Evolutionary conservation across 257 asterid species (phyloP).

Genomic region (Nicotiana tomentosiformis): DNA sequence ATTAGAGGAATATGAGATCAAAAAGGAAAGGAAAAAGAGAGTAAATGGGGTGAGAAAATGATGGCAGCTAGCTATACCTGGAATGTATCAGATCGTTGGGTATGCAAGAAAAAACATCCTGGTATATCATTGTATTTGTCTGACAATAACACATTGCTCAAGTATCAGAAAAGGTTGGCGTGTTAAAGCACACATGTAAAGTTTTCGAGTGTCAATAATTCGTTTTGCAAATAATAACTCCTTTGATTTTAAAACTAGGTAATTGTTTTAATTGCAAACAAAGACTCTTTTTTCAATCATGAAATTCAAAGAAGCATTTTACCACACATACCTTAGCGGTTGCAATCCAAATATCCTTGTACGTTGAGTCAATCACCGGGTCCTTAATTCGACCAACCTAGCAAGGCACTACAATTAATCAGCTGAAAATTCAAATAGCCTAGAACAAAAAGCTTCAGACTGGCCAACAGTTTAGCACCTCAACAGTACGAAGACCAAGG

Average conservation of each 20-base stretch:
- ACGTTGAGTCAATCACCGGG: slow-evolving; percentile 79
- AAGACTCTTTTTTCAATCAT: neutral
- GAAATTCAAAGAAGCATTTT: slow-evolving; percentile 5
- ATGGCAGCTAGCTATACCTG: slow-evolving; percentile 41
- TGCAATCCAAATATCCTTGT: slow-evolving; percentile 92
- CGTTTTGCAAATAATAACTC: neutral
- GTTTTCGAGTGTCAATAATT: neutral
- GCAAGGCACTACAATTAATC: slow-evolving; percentile 7
- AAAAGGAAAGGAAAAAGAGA: slow-evolving; percentile 5
- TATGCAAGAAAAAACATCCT: slow-evolving; percentile 87
- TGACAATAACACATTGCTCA: slow-evolving; percentile 27
- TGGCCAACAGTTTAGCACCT: slow-evolving; percentile 35
- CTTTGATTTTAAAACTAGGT: neutral
- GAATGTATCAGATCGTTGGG: slow-evolving; percentile 89
- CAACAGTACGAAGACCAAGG: slow-evolving; percentile 73
- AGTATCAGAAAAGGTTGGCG: neutral
- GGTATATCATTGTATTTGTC: slow-evolving; percentile 83
- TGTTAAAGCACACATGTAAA: neutral
- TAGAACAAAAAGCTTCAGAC: slow-evolving; percentile 9
- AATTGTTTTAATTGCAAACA: neutral
- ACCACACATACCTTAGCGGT: slow-evolving; percentile 73
- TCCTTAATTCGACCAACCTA: slow-evolving; percentile 68
- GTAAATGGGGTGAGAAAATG: slow-evolving; percentile 5
- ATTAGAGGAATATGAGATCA: neutral
- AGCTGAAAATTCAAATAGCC: neutral